Percentiles rank a stretch among this genome's conserved stretches.
Evolutionary conservation across 208 protist genomes (phyloP).

Genomic region (Trypanosoma cruzi): DNA sequence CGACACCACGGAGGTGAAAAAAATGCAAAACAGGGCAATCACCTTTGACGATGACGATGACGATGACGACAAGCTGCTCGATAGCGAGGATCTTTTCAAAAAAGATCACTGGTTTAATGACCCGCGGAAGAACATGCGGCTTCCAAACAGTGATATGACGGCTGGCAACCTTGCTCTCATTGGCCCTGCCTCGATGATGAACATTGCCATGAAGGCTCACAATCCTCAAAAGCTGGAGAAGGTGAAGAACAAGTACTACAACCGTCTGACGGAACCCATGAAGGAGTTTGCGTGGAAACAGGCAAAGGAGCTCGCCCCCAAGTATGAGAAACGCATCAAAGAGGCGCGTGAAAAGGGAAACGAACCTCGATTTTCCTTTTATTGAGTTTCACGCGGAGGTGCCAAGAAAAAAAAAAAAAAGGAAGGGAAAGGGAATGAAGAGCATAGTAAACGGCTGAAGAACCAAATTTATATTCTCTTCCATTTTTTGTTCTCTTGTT

Average conservation of each 20-base stretch:
- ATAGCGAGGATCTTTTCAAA: conserved; percentile 88
- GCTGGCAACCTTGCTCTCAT: conserved; percentile 81
- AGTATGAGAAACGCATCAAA: conserved; percentile 83
- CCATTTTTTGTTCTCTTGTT: neutral
- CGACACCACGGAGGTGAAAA: conserved; percentile 79
- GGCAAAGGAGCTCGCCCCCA: conserved; percentile 90
- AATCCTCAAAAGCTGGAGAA: conserved; percentile 85
- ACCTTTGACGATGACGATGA: conserved; percentile 70
- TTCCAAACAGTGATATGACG: conserved; percentile 85
- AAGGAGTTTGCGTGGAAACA: conserved; percentile 87
- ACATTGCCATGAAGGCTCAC: conserved; percentile 82
- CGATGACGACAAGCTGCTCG: conserved; percentile 60
- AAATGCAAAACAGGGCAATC: conserved; percentile 70
- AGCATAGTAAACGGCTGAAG: neutral
- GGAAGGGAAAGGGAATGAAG: neutral
- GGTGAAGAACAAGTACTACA: conserved; percentile 86
- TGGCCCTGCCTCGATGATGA: conserved; percentile 89
- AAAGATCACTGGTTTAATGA: conserved; percentile 91
- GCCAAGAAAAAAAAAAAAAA: no score
- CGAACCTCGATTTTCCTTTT: conserved; percentile 88
- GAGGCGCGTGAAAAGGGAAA: conserved; percentile 76
- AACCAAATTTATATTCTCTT: neutral
- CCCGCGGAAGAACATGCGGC: conserved; percentile 75
- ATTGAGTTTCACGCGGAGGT: conserved; percentile 40
- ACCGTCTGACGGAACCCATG: conserved; percentile 79